Evolutionary conservation across 2,329 filamentous ascomycete genomes (phyloP), one percentile per base, ranked within the genome.

Genomic region (Colletotrichum horii): DNA sequence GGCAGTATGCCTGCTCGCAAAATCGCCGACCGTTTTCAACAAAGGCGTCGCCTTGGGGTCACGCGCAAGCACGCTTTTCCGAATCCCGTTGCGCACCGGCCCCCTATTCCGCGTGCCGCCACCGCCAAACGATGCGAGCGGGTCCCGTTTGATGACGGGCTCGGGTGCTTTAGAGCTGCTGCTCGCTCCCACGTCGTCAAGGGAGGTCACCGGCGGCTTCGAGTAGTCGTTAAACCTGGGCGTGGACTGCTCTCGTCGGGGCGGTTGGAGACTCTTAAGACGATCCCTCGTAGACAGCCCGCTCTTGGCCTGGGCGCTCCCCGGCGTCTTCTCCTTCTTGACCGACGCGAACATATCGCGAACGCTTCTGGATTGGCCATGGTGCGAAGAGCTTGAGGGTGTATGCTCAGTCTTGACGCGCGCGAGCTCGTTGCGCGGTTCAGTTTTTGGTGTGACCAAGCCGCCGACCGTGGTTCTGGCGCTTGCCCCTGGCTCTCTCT

Each of bases 241-340:
- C 16, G 70, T 55, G 8, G 64, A 65, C 19, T 52, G 43, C n/a
- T 65, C 34, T 11, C 34, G 70, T 14, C 52, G 68, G 5, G 66
- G 9, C 7, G 24, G 26, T 14, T 48, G 26, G 2, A 74, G 48
- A 1, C 15, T 52, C 48, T 69, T 76, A 3, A 76, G 70, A 15
- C 70, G 74, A 34, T 76, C 70, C 68, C 58, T 73, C 19, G 58
- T 52, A 19, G 65, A 76, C 24, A 36, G 22, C 5, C 70, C 24
- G 28, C 36, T 26, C 11, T 16, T 67, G 55, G n/a, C 52, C 12
- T 72, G 62, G 56, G 28, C 34, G 26, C 74, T 69, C 4, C 28
- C 24, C 28, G 58, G 28, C 5, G 48, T 22, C n/a, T 48, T 30
- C 34, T 68, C 64, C 15, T 74, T 74, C 36, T 73, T 76, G 32